Conservation (phyloP, 2,329 filamentous ascomycete genomes). For the Cladosporium austrohemisphaericum region DNA sequence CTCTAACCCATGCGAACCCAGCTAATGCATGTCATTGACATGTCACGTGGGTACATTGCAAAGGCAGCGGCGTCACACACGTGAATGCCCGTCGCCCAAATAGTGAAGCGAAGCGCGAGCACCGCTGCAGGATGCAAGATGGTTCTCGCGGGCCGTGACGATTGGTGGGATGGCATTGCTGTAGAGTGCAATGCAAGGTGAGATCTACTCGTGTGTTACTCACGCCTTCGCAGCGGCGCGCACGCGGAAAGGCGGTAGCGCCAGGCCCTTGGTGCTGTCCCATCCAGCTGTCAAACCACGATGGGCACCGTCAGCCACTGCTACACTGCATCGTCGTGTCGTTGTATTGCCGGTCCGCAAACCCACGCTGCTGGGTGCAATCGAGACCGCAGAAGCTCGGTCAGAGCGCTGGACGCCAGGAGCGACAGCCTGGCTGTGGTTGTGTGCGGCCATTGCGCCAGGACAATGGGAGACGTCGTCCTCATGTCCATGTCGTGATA, state of each 20-base stretch:
- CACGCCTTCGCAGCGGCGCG: slow-evolving; percentile 1
- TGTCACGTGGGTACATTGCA: slow-evolving; percentile 9
- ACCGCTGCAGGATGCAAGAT: background rate
- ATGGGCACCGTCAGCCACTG: slow-evolving; percentile 2
- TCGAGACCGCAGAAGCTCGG: slow-evolving; percentile 13
- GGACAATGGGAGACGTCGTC: background rate
- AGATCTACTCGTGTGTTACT: background rate
- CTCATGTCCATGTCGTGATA: too few species aligned
- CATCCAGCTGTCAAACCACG: slow-evolving; percentile 12
- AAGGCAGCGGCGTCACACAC: background rate
- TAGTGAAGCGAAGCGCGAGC: background rate
- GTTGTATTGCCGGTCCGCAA: slow-evolving; percentile 5
- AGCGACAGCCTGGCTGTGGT: background rate
- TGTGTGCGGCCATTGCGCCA: too few species aligned
- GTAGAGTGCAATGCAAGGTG: slow-evolving; percentile 1
- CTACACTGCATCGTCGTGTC: slow-evolving; percentile 6
- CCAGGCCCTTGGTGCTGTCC: background rate
- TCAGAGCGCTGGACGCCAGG: slow-evolving; percentile 1
- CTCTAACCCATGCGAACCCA: background rate
- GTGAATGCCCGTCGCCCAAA: background rate
- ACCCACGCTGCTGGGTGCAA: background rate
- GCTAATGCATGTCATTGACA: slow-evolving; percentile 14
- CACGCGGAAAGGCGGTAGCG: slow-evolving; percentile 6
- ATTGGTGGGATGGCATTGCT: background rate
- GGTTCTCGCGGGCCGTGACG: background rate